phyloP scores from a whole-genome alignment of 192 early-diverging fungal species.

The Backusella luteola region DNA sequence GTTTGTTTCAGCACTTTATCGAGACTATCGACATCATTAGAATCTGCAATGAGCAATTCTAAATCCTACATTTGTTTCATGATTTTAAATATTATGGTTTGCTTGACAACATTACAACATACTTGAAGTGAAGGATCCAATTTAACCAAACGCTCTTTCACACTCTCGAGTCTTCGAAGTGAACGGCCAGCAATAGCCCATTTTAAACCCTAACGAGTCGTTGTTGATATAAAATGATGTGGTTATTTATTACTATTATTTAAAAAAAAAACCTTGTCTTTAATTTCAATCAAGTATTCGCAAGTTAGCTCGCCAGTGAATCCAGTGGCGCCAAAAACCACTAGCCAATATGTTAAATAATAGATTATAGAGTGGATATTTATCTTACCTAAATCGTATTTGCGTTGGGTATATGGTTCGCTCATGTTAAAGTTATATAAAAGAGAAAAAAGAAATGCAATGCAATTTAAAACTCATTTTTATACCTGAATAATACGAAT shows the following conservation, averaged over 20 bases:
- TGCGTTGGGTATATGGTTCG: not conserved
- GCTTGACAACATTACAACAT: not conserved
- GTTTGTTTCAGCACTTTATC: slow-evolving; percentile 59
- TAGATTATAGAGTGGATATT: not conserved
- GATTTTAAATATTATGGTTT: not conserved
- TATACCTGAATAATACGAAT: too few relatives aligned
- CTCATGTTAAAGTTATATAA: not conserved
- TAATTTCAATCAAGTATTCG: slow-evolving; percentile 51
- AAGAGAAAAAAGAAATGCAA: not conserved
- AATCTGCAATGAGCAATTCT: slow-evolving; percentile 70
- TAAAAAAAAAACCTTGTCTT: slow-evolving; percentile 19
- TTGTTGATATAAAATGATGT: not conserved
- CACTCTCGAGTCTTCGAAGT: slow-evolving; percentile 60
- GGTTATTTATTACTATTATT: not conserved
- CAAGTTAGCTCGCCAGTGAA: slow-evolving; percentile 77
- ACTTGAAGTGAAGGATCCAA: slow-evolving; percentile 48
- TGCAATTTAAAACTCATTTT: slow-evolving; percentile 2
- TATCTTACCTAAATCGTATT: slow-evolving; percentile 12
- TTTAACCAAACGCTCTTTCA: slow-evolving; percentile 49
- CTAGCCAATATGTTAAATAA: not conserved
- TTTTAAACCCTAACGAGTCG: slow-evolving; percentile 39
- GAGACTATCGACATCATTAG: slow-evolving; percentile 55
- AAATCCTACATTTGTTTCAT: slow-evolving; percentile 35
- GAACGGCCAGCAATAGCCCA: slow-evolving; percentile 84
- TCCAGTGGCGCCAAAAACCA: slow-evolving; percentile 78